Percentiles rank a stretch among this genome's conserved stretches.
These are phyloP conservation scores for Canna indica DNA, from an alignment of 176 grass and related monocot species.

Conservation along the genomic window DNA sequence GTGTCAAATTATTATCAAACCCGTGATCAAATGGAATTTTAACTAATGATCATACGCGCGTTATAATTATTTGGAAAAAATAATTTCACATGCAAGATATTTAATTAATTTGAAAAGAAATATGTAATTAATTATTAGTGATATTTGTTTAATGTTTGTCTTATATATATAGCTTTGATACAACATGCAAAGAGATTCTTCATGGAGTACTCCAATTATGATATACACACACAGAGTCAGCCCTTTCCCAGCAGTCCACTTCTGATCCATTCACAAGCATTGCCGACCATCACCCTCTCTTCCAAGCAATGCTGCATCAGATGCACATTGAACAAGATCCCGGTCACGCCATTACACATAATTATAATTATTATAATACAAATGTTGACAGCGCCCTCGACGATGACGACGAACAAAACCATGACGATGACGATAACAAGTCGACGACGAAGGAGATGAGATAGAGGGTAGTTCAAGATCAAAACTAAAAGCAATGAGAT, in stretches of 20 bases:
- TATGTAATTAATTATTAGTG: too few species aligned
- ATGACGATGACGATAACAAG: not conserved
- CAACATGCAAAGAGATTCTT: conserved; percentile 58
- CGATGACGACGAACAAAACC: not conserved
- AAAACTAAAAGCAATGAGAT: conserved; percentile 26
- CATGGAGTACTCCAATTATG: conserved; percentile 32
- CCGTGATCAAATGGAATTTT: too few species aligned
- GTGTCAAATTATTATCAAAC: too few species aligned
- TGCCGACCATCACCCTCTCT: conserved; percentile 8
- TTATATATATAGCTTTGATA: conserved; percentile 28
- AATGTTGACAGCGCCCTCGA: conserved; percentile 3
- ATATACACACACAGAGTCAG: conserved; percentile 34
- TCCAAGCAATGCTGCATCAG: conserved; percentile 6
- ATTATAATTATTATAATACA: too few species aligned
- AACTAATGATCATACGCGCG: too few species aligned
- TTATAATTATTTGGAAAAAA: too few species aligned
- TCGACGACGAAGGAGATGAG: not conserved
- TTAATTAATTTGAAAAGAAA: too few species aligned
- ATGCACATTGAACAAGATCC: too few species aligned
- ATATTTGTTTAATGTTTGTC: too few species aligned
- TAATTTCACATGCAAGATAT: too few species aligned
- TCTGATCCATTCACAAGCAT: conserved; percentile 41
- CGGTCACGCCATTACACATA: too few species aligned
- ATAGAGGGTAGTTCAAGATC: conserved; percentile 26
- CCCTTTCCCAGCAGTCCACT: conserved; percentile 62